These are phyloP conservation scores for Camellia lanceoleosa DNA, from an alignment of 148 eudicot species.

Conservation along the genomic window DNA sequence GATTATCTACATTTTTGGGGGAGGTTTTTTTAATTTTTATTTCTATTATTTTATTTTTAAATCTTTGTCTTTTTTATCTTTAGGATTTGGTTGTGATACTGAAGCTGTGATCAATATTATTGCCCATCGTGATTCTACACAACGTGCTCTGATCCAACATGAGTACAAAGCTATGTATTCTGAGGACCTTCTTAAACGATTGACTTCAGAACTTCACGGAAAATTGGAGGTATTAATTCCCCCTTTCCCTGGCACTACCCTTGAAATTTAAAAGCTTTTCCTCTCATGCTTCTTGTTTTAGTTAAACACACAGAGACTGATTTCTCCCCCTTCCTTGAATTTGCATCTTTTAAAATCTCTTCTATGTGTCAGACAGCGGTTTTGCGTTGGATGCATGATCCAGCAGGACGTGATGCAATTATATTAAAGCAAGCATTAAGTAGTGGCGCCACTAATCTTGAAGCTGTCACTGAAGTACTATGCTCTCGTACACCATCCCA, in stretches of 20 bases:
- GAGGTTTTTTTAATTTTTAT: not conserved
- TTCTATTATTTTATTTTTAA: no score
- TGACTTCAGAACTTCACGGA: slow-evolving; percentile 65
- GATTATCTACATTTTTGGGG: not conserved
- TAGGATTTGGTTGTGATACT: slow-evolving; percentile 82
- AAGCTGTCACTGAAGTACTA: slow-evolving; percentile 67
- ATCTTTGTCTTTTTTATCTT: not conserved
- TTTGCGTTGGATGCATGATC: slow-evolving; percentile 73
- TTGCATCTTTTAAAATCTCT: not conserved
- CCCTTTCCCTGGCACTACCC: not conserved
- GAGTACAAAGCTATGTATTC: slow-evolving; percentile 54
- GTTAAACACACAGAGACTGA: not conserved
- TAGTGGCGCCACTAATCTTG: slow-evolving; percentile 35
- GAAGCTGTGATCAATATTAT: slow-evolving; percentile 59
- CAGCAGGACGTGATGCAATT: slow-evolving; percentile 72
- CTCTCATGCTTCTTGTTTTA: not conserved
- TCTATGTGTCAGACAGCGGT: slow-evolving; percentile 50
- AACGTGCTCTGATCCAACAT: slow-evolving; percentile 56
- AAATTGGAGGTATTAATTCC: slow-evolving; percentile 48
- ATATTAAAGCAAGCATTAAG: slow-evolving; percentile 49
- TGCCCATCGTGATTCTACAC: slow-evolving; percentile 79
- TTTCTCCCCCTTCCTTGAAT: not conserved
- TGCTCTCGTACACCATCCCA: slow-evolving; percentile 83
- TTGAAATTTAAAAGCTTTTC: not conserved
- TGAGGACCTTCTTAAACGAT: slow-evolving; percentile 62